Evolutionary conservation across 129 eudicot species (phyloP).

Genomic region (Tanacetum coccineum): DNA sequence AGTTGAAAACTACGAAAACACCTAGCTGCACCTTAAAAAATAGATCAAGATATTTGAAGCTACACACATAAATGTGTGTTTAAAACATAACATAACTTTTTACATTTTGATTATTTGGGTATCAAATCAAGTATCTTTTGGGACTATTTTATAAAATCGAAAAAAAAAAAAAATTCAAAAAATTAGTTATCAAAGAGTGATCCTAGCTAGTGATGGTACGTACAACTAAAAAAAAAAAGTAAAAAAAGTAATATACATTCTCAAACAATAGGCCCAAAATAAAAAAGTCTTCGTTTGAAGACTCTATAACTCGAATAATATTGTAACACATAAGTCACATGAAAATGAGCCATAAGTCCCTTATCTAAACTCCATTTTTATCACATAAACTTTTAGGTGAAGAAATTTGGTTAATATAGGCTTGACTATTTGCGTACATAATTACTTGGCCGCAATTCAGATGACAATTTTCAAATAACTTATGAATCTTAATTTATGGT

Average conservation of each 20-base stretch:
- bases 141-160: too few species aligned
- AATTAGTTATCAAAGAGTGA: too few species aligned
- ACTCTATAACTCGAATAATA: not conserved
- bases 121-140: too few species aligned
- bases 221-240: too few species aligned
- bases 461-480: conserved; percentile 1
- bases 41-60: not conserved
- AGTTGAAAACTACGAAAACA: not conserved
- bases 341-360: not conserved
- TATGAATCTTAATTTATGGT: conserved; percentile 8
- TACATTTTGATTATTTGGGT: too few species aligned
- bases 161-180: too few species aligned
- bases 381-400: too few species aligned
- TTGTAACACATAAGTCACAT: not conserved
- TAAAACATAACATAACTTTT: too few species aligned
- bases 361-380: conserved; percentile 4
- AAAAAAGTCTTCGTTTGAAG: not conserved
- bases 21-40: not conserved
- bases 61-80: not conserved
- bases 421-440: conserved; percentile 22
- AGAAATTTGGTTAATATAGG: too few species aligned
- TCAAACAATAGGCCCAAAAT: too few species aligned
- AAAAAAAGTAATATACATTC: too few species aligned
- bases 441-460: conserved; percentile 17
- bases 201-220: too few species aligned